Percentiles rank a stretch among this genome's conserved stretches.
Evolutionary conservation across 495 filamentous ascomycete genomes (phyloP).

Genomic region (Trichoderma erinaceum): DNA sequence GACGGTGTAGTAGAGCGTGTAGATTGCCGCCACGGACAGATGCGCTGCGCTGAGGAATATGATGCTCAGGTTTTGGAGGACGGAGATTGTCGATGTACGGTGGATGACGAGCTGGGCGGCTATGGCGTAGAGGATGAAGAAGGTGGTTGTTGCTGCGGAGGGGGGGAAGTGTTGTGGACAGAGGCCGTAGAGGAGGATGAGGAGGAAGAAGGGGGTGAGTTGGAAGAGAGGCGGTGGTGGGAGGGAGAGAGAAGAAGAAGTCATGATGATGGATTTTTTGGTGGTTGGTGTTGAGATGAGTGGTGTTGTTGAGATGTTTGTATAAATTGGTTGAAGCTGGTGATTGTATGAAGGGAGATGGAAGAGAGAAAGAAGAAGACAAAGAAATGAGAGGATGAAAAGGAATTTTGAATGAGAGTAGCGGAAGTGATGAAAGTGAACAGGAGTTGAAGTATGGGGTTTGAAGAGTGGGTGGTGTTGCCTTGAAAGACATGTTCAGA

Average conservation of each 20-base stretch:
- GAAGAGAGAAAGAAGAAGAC: neutral
- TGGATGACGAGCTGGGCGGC: neutral
- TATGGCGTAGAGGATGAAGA: neutral
- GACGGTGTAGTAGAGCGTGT: too few relatives aligned
- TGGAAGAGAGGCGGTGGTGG: neutral
- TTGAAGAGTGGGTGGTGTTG: too few relatives aligned
- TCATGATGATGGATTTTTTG: neutral
- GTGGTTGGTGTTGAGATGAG: neutral
- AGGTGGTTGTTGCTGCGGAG: neutral
- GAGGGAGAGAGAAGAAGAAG: neutral
- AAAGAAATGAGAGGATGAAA: neutral
- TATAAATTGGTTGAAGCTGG: too few relatives aligned
- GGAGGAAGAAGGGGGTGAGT: neutral
- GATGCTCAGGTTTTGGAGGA: neutral
- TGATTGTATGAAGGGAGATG: too few relatives aligned
- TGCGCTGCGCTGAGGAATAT: neutral
- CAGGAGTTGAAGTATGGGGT: neutral
- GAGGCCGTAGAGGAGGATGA: neutral
- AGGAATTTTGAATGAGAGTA: neutral
- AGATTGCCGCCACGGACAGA: neutral
- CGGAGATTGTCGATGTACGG: neutral
- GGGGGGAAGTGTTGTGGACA: neutral
- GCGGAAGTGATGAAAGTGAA: constrained; percentile 1
- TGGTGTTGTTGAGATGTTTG: too few relatives aligned
- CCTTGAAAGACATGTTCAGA: too few relatives aligned